These are phyloP conservation scores for Cryptosporidium xiaoi DNA, from an alignment of 169 alveolate species.

Conservation along the genomic window DNA sequence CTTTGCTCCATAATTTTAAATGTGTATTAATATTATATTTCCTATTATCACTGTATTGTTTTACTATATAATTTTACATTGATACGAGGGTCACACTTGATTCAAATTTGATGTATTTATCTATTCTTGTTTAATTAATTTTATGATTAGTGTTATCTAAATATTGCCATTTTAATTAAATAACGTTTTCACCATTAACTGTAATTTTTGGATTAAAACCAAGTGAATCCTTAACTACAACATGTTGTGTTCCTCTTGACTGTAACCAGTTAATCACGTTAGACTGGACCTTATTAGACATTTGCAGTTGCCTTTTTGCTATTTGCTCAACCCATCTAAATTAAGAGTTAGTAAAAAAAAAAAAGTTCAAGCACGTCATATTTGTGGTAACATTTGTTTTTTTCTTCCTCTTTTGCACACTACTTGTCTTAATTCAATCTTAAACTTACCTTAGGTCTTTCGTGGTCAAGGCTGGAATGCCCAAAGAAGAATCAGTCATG, in stretches of 20 bases:
- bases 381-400: too few relatives aligned
- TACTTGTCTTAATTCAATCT: not conserved
- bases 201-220: conserved; percentile 68
- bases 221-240: conserved; percentile 58
- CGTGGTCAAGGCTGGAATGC: conserved; percentile 64
- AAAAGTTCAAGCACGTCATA: too few relatives aligned
- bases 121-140: too few relatives aligned
- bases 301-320: conserved; percentile 54
- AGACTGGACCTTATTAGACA: conserved; percentile 66
- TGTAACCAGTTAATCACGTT: conserved; percentile 63
- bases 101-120: too few relatives aligned
- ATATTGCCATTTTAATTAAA: not conserved
- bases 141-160: too few relatives aligned
- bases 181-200: conserved; percentile 61
- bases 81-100: too few relatives aligned
- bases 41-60: too few relatives aligned
- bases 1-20: too few relatives aligned
- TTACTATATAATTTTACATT: too few relatives aligned
- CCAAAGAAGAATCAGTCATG: conserved; percentile 51
- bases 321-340: conserved; percentile 72
- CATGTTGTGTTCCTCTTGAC: conserved; percentile 65
- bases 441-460: conserved; percentile 68
- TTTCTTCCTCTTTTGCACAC: not conserved
- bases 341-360: not conserved
- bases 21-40: too few relatives aligned